Evolutionary conservation across 2,329 filamentous ascomycete species (phyloP), one percentile per base, ranked within the genome.

Genomic region (Monosporascus sp.): DNA sequence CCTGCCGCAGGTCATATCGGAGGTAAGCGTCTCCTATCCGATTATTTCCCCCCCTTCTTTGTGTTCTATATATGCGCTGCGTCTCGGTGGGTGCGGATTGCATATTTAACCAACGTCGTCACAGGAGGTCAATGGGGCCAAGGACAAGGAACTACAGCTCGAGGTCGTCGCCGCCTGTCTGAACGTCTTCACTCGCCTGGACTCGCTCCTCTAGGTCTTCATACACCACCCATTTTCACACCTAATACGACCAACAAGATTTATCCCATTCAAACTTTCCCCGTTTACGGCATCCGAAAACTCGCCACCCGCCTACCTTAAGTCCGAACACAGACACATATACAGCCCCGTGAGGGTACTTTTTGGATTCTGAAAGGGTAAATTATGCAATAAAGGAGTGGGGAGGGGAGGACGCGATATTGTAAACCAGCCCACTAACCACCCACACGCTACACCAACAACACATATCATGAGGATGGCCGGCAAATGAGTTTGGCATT

Each of bases 91-190:
- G 17, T 17, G 3, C 31, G 24, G 5, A 24, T 46, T 24, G 22
- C 43, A 17, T 46, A 22, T 24, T 45, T 58, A 57, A 55, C 36
- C 6, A 7, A 36, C 20, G 51, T 5, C n/a, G 9, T 38, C 52
- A 49, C 58, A 86, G 73, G 94, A 99, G 73, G 80, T 96, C 61
- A 89, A 86, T 73, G 87, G 84, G 58, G 83, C 82, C 67, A 96
- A 95, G 73, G 93, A 97, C 64, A 95, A 90, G 76, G 94, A 99
- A 70, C 81, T 97, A 65, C 94, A 97, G 72, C 82, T 99, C 60
- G 94, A 99, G 82, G 93, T 96, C 66, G 91, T 99, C 51, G 92
- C 94, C 50, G 94, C 94, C 62, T 97, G 94, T 73, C 76, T 99
- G 72, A 96, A 89, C 76, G 94, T 99, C 66, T 99, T 99, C 73